Conservation (phyloP, 2,329 filamentous ascomycete species). For the Fusarium sororula region DNA sequence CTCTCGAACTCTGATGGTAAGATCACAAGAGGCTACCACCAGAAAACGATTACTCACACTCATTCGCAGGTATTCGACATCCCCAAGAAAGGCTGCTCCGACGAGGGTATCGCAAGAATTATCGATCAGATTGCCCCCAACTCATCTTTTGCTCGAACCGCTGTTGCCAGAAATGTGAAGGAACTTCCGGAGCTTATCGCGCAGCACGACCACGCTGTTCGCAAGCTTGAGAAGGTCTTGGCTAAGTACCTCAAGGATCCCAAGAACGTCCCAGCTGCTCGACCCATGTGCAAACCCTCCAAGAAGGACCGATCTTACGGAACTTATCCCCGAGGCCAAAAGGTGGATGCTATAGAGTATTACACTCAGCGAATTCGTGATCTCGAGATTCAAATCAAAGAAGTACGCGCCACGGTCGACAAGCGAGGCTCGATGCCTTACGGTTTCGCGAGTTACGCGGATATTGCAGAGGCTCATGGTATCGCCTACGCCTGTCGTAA, state of each 20-base stretch:
- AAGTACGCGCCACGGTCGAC: conserved; percentile 83
- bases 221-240: conserved; percentile 82
- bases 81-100: conserved; percentile 76
- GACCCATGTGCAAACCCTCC: conserved; percentile 81
- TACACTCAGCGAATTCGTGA: conserved; percentile 84
- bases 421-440: conserved; percentile 89
- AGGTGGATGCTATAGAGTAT: conserved; percentile 95
- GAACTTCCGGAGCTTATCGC: conserved; percentile 86
- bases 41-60: conserved; percentile 2
- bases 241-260: conserved; percentile 94
- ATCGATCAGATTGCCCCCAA: conserved; percentile 83
- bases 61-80: conserved; percentile 78
- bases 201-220: conserved; percentile 82
- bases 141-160: conserved; percentile 79
- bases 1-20: conserved; percentile 73
- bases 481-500: conserved; percentile 84
- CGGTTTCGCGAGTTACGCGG: conserved; percentile 93
- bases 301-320: conserved; percentile 78
- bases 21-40: conserved; percentile 19
- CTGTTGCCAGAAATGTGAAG: conserved; percentile 91
- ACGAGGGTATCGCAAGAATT: conserved; percentile 87
- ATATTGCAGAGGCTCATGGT: conserved; percentile 85
- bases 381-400: conserved; percentile 84
- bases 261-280: conserved; percentile 75
- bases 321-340: conserved; percentile 73